Evolutionary conservation across 192 early-diverging fungal species (phyloP).

Genomic region (Mortierella hygrophila): DNA sequence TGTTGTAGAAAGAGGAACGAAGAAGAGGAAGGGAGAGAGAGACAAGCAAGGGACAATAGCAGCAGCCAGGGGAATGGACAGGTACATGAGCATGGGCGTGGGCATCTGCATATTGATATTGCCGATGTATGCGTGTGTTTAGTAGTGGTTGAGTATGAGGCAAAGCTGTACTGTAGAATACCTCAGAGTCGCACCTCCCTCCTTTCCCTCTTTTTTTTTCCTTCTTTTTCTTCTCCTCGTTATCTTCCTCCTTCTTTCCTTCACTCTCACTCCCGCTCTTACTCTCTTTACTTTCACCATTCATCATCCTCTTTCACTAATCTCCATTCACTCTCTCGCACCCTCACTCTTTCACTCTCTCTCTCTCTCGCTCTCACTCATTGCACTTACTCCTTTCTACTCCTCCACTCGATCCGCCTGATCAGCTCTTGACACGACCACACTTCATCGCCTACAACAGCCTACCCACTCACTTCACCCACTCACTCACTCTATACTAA

Average conservation of each 20-base stretch:
- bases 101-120: background rate
- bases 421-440: background rate
- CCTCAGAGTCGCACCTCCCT: background rate
- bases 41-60: background rate
- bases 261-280: background rate
- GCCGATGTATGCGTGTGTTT: background rate
- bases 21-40: background rate
- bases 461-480: background rate
- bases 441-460: background rate
- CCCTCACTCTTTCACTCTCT: background rate
- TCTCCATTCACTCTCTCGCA: background rate
- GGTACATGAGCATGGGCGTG: background rate
- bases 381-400: background rate
- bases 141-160: background rate
- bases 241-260: background rate
- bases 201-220: background rate
- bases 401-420: background rate
- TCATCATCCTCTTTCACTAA: background rate
- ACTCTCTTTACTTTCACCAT: background rate
- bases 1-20: background rate
- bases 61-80: background rate
- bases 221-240: background rate
- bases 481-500: background rate
- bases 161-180: no score
- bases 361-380: background rate